phyloP scores from a whole-genome alignment of 192 early-diverging fungal genomes.

The Linnemannia zychae region DNA sequence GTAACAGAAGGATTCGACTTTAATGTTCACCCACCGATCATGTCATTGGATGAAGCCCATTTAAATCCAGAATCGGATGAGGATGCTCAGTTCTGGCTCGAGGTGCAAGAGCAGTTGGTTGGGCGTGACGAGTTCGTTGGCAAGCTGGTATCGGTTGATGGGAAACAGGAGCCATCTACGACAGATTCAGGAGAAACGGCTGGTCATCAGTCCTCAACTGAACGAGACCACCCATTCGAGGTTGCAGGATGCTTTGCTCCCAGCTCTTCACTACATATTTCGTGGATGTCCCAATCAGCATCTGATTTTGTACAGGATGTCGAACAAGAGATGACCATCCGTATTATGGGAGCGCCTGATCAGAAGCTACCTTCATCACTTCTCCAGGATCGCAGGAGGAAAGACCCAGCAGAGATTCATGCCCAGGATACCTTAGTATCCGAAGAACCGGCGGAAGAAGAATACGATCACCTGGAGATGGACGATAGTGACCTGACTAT shows the following conservation, averaged over 20 bases:
- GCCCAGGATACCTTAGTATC: not conserved
- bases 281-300: slow-evolving; percentile 35
- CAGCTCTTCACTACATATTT: slow-evolving; percentile 36
- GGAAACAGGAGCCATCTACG: not conserved
- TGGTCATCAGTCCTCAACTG: not conserved
- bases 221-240: slow-evolving; percentile 9
- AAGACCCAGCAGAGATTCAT: slow-evolving; percentile 50
- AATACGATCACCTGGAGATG: slow-evolving; percentile 47
- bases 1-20: slow-evolving; percentile 21
- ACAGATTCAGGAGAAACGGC: not conserved
- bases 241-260: slow-evolving; percentile 48
- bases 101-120: slow-evolving; percentile 41
- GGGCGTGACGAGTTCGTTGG: slow-evolving; percentile 27
- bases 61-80: slow-evolving; percentile 53
- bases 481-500: slow-evolving; percentile 46
- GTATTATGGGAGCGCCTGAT: slow-evolving; percentile 37
- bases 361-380: slow-evolving; percentile 39
- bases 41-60: slow-evolving; percentile 36
- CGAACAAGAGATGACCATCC: slow-evolving; percentile 38
- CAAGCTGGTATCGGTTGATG: slow-evolving; percentile 10
- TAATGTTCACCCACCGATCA: slow-evolving; percentile 32
- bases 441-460: slow-evolving; percentile 24
- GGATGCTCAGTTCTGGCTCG: slow-evolving; percentile 52
- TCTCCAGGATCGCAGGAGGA: slow-evolving; percentile 39
- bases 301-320: slow-evolving; percentile 33